Base-by-base conservation (phyloP, 768 basidiomycete genomes). In the Hypsizygus marmoreus region DNA sequence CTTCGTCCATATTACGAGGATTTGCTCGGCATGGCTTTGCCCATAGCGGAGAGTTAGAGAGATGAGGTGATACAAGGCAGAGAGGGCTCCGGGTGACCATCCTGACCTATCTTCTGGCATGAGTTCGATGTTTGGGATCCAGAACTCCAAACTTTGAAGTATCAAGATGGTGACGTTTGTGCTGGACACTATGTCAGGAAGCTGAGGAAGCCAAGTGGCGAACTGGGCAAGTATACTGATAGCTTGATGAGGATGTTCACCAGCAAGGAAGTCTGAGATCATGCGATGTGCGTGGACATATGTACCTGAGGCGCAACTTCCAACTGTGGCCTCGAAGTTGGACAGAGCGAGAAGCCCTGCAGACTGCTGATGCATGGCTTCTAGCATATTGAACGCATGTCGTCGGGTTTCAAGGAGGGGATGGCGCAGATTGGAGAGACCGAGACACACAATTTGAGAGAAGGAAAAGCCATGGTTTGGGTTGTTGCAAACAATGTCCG, bases 391-490 rank as follows among this genome's bases (percentile, higher is more conserved):
- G 63, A 94, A 88, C 1, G 95, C 86, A 34, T 79, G 79, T n/a
- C 77, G 76, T 9, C 94, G 84, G 36, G 86, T 81, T 14, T 73
- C 67, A 6, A 74, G 51, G 17, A 79, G 73, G 3, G 82, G 77
- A 61, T 95, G 87, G 24, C 88, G 86, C 8, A 97, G 76, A 65
- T 97, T 97, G 14, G 88, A 84, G 14, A 97, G 68, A 2, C 86
- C 88, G 11, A 95, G 73, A 56, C 84, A 91, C 17, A 80, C 76
- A 11, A 81, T 70, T 59, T 95, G 91, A 19, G 82, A 73, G 58
- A 92, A 88, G 4, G 77, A 77, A 62, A 87, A 90, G 37, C 74
- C 72, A 57, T 82, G 86, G 20, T 61, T 63, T 17, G 77, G 72
- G 10, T 57, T 58, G 16, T 72, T 75, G 60, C 79, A 77, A 17